Evolutionary conservation across 2,329 filamentous ascomycete species (phyloP).

Genomic region (Pseudopithomyces maydicus): DNA sequence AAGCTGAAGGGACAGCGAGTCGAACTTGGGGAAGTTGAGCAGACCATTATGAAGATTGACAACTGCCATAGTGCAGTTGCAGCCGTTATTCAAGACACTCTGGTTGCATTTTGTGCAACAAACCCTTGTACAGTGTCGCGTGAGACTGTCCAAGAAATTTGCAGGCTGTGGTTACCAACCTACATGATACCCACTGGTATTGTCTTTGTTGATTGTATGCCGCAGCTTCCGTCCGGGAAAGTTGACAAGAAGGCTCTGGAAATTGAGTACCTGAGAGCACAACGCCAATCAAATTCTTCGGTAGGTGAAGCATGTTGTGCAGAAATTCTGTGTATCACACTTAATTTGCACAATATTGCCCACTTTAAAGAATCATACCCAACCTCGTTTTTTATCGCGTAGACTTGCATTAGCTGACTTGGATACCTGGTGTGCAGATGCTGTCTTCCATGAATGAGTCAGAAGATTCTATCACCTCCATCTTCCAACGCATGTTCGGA

Average conservation of each 20-base stretch:
- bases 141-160: constrained; percentile 60
- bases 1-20: constrained; percentile 85
- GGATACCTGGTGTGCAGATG: not conserved
- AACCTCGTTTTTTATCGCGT: too few relatives aligned
- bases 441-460: constrained; percentile 17
- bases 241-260: constrained; percentile 72
- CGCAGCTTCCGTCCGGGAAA: constrained; percentile 82
- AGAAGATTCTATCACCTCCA: constrained; percentile 42
- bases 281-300: constrained; percentile 16
- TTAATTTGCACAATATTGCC: too few relatives aligned
- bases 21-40: constrained; percentile 69
- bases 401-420: too few relatives aligned
- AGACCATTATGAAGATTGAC: constrained; percentile 34
- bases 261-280: constrained; percentile 54
- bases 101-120: constrained; percentile 77
- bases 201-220: constrained; percentile 67
- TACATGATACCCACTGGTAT: constrained; percentile 85
- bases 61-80: constrained; percentile 67
- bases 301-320: not conserved
- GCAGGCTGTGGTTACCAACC: constrained; percentile 74
- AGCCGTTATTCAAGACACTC: constrained; percentile 66
- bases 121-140: constrained; percentile 49
- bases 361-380: too few relatives aligned
- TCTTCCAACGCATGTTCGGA: constrained; percentile 52
- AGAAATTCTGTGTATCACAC: too few relatives aligned